Evolutionary conservation across 2,329 filamentous ascomycete genomes (phyloP), one percentile per base, ranked within the genome.

Genomic region (Colletotrichum navitas): DNA sequence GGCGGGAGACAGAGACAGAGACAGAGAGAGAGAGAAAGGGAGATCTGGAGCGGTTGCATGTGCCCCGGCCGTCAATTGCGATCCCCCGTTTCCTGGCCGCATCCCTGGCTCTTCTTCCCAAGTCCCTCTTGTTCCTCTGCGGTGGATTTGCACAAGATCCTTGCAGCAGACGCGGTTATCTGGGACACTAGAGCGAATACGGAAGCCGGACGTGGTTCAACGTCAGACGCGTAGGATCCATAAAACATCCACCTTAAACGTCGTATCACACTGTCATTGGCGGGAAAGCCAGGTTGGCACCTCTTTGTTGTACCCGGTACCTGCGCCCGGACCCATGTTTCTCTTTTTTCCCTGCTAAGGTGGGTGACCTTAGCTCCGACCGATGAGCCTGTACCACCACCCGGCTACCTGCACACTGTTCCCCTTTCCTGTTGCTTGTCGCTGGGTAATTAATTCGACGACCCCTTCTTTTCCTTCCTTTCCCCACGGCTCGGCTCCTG

Each of bases 381-480:
- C 47, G 24, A 24, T 51, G 24, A 26, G 12, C 52, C 52, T 34
- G 51, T 18, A 60, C 58, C 41, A 61, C 58, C 58, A 47, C 26
- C 6, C 41, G 41, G 45, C 58, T 26, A 29, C 58, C 36, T 60
- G 56, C 56, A 62, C 66, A 41, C 47, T 55, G 66, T 62, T 55
- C 55, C 63, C 68, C 63, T 63, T 71, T 71, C 51, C 24, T 61
- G n/a, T 67, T 34, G 51, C 54, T 67, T 59, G 58, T 51, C 34
- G 5, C 68, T 71, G 45, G 58, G 58, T 58, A 71, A 71, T 68
- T 68, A 71, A 71, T 68, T 68, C 64, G 58, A 71, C 64, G 59
- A 71, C 68, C 68, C 68, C 68, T 71, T 71, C 68, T 68, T 68
- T 70, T 68, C 43, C 64, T 68, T 68, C 68, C 52, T 68, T 71